These are phyloP conservation scores for Lenzites betulinus DNA, from an alignment of 768 basidiomycete genomes.

Conservation along the genomic window DNA sequence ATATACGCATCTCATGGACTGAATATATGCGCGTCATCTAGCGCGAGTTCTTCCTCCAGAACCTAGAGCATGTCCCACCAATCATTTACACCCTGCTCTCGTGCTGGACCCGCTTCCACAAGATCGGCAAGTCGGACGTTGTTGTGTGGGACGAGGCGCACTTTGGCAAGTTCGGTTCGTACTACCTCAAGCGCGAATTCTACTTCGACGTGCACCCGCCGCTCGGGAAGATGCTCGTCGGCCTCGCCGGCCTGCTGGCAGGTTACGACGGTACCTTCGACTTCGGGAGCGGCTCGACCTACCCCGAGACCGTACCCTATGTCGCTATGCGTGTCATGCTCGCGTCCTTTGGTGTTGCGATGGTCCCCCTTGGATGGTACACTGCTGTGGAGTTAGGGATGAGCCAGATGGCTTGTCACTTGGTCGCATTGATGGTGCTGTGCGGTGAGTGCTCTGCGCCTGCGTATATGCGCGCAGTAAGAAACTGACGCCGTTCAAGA, in stretches of 20 bases:
- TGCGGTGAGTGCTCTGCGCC: conserved; percentile 56
- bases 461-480: background rate
- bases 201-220: conserved; percentile 99
- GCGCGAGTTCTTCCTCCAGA: conserved; percentile 79
- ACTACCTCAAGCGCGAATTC: conserved; percentile 98
- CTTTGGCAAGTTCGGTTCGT: conserved; percentile 98
- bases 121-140: conserved; percentile 80
- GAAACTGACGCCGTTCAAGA: conserved; percentile 47
- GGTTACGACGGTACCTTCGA: conserved; percentile 93
- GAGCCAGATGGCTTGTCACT: conserved; percentile 85
- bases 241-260: conserved; percentile 84
- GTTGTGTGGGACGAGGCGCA: conserved; percentile 99
- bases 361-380: conserved; percentile 97
- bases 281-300: conserved; percentile 88
- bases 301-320: conserved; percentile 85
- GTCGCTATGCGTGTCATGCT: conserved; percentile 95
- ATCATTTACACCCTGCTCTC: conserved; percentile 89
- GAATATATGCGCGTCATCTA: conserved; percentile 29
- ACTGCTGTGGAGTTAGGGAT: conserved; percentile 94
- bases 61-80: conserved; percentile 76
- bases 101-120: conserved; percentile 93
- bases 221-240: conserved; percentile 98
- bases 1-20: conserved; percentile 4
- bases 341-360: conserved; percentile 90
- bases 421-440: conserved; percentile 92